phyloP scores from a whole-genome alignment of 768 basidiomycete genomes.

The Xanthoconium purpureum region DNA sequence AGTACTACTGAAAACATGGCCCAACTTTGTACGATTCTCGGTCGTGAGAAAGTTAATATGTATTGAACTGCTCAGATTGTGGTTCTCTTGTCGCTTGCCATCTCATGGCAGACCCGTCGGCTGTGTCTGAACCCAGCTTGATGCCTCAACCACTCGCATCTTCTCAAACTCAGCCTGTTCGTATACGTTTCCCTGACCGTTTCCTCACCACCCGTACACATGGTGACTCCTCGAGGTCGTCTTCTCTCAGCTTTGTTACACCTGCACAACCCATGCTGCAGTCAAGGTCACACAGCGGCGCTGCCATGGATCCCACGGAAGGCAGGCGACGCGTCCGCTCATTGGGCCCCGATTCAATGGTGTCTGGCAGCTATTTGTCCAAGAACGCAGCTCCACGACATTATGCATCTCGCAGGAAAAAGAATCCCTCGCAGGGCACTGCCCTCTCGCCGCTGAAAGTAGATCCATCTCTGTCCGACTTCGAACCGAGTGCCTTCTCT shows the following conservation, averaged over 20 bases:
- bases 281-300: slow-evolving; percentile 13
- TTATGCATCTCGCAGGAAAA: slow-evolving; percentile 22
- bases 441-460: slow-evolving; percentile 22
- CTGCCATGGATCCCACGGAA: slow-evolving; percentile 9
- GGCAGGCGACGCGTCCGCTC: slow-evolving; percentile 22
- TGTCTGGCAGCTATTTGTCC: slow-evolving; percentile 8
- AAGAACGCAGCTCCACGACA: slow-evolving; percentile 16
- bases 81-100: not conserved
- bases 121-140: slow-evolving; percentile 19
- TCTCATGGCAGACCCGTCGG: slow-evolving; percentile 18
- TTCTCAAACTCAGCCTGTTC: slow-evolving; percentile 20
- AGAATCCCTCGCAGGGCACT: slow-evolving; percentile 8
- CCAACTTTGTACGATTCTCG: no score
- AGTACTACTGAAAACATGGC: no score
- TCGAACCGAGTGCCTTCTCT: slow-evolving; percentile 50
- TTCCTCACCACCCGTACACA: slow-evolving; percentile 26
- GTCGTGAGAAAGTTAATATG: slow-evolving; percentile 16
- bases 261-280: slow-evolving; percentile 13
- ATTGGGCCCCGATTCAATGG: slow-evolving; percentile 16
- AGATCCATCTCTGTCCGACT: slow-evolving; percentile 32
- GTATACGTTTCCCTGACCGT: slow-evolving; percentile 35
- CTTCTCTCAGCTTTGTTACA: slow-evolving; percentile 24
- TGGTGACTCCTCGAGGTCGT: slow-evolving; percentile 33
- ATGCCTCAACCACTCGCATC: slow-evolving; percentile 7
- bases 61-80: not conserved